Conservation (phyloP, 352 stramenopile species). For the Phytophthora constricta region DNA sequence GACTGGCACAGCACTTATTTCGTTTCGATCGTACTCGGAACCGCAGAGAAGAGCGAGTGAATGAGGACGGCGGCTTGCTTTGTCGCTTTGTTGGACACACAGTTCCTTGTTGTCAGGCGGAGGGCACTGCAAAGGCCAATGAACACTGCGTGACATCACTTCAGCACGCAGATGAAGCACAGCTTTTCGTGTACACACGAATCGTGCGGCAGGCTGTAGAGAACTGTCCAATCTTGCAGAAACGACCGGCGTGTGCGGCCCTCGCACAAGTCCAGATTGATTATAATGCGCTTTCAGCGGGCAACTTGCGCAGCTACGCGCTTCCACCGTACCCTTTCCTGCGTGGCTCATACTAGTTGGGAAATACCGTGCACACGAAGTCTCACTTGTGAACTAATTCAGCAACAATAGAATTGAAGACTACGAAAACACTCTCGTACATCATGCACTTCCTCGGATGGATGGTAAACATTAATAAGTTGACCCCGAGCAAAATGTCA, state of each 20-base stretch:
- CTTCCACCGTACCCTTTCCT: conserved; percentile 48
- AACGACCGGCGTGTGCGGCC: conserved; percentile 32
- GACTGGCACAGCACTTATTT: conserved; percentile 48
- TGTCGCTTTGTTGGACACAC: conserved; percentile 47
- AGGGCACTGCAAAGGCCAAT: conserved; percentile 4
- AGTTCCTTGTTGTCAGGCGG: conserved; percentile 46
- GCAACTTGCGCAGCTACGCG: conserved; percentile 37
- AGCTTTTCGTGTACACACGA: conserved; percentile 49
- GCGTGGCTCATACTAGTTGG: background rate
- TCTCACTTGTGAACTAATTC: no score
- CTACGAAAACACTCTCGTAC: no score
- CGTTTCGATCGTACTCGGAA: conserved; percentile 48
- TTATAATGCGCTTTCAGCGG: conserved; percentile 16
- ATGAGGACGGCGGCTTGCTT: conserved; percentile 37
- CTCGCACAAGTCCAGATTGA: conserved; percentile 28
- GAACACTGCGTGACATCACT: conserved; percentile 34
- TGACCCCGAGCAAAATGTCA: no score
- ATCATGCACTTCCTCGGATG: no score
- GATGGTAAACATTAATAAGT: no score
- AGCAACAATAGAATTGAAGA: no score
- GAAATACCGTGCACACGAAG: no score
- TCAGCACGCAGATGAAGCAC: conserved; percentile 31
- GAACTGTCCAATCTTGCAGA: conserved; percentile 34
- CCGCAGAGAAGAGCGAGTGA: conserved; percentile 37
- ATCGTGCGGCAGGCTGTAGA: conserved; percentile 38